Evolutionary conservation across 140 eudicot genomes (phyloP), one percentile per base, ranked within the genome.

Genomic region (Bidens hawaiensis): DNA sequence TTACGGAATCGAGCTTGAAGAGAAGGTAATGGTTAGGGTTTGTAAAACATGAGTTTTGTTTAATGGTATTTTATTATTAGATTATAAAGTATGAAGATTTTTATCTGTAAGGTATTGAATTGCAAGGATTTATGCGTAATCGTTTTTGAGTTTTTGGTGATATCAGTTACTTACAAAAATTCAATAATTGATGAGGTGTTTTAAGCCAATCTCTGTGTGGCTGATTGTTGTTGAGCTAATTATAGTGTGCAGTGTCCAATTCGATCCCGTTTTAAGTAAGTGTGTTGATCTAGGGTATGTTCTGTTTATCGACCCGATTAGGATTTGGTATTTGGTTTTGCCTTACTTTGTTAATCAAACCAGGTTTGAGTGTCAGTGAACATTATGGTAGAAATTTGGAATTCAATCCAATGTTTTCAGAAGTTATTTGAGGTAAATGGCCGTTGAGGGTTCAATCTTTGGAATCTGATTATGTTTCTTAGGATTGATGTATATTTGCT

Each of bases 81-180:
- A 53, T 53, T 53, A 11, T 53, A 38, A 53, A 53, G 60, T 53
- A 53, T 53, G 26, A 53, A 25, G 38, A 25, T 53, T 4, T 53
- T 53, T 53, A 53, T 53, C 36, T 53, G 60, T 53, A 53, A 23
- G 60, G 11, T 53, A 19, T 53, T 53, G 60, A 26, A 53, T 53
- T 3, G 26, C 18, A 15, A 5, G 60, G 38, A 53, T 53, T 53
- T 53, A 53, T 53, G 11, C 33, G 24, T 51, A 22, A 24, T n/a
- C n/a, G 24, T 22, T 17, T 51, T 51, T 51, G 33, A 3, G 59
- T 24, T 53, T 5, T 47, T 53, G 36, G 40, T 53, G 40, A 53
- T 53, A 53, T n/a, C n/a, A n/a, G n/a, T 26, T 53, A n/a, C 17
- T 53, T 53, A 26, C 38, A 53, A 53, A 13, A 4, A n/a, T n/a